Evolutionary conservation across 805 yeast genomes (phyloP), one percentile per base, ranked within the genome.

Genomic region (Candida alai): DNA sequence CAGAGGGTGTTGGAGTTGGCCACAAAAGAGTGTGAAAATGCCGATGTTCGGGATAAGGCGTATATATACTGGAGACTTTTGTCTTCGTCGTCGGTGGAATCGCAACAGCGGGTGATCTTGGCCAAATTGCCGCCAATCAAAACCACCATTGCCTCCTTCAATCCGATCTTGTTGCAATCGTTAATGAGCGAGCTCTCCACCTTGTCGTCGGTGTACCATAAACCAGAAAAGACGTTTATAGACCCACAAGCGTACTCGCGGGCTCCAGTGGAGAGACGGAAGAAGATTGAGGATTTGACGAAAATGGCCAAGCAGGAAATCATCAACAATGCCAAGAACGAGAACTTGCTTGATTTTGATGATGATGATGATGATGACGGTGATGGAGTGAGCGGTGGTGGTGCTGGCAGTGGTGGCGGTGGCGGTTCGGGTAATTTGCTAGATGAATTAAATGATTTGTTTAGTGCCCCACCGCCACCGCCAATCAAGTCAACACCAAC

Each of bases 191-290:
- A 90, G 52, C 61, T 90, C 36, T 80, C 94, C 3, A 82, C 93
- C 6, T 70, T 93, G 41, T 80, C 96, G 24, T 86, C 97, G 0
- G 93, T 93, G 2, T 86, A 86, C 52, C 94, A 84, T 58, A 83
- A 82, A 52, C 95, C 97, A 9, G 77, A 84, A 4, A 65, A 76
- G 13, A 67, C 78, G 21, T 82, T 83, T 49, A 64, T 78, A 43
- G 73, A 72, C 37, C 52, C 62, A 45, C 44, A 57, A 31, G 44
- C 58, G 5, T 37, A 54, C 41, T 68, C 68, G 34, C 67, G 69
- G 31, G 18, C 26, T 24, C 22, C 28, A 12, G 31, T 5, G 14
- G 28, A 20, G 10, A 33, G 35, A 36, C 40, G 46, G 37, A 40
- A 26, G 9, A 37, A 44, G 42, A 67, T 89, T 30, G 87, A 84